Percentiles rank a stretch among this genome's conserved stretches.
phyloP scores from a whole-genome alignment of 1,284 basidiomycete genomes.

The Malassezia brasiliensis region DNA sequence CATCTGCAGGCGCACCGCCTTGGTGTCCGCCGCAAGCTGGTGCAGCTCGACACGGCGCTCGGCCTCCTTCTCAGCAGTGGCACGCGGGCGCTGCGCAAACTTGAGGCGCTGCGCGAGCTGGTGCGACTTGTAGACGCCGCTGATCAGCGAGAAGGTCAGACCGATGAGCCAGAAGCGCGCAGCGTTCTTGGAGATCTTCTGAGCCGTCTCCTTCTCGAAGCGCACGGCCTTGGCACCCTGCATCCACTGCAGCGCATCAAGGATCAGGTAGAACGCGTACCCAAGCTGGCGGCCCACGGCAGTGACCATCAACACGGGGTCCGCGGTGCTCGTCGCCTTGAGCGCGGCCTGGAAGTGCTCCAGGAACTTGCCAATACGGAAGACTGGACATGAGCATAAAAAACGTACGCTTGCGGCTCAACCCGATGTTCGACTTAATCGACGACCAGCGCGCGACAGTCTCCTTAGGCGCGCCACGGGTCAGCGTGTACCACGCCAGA shows the following conservation, averaged over 20 bases:
- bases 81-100: constrained; percentile 28
- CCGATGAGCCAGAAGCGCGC: constrained; percentile 86
- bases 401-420: constrained; percentile 50
- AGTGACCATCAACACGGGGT: constrained; percentile 65
- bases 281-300: constrained; percentile 75
- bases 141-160: constrained; percentile 36
- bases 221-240: constrained; percentile 45
- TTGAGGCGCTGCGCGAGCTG: constrained; percentile 35
- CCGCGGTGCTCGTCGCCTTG: constrained; percentile 59
- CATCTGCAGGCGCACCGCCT: constrained; percentile 64
- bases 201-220: constrained; percentile 57
- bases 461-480: constrained; percentile 50
- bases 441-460: constrained; percentile 48
- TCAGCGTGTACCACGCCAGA: constrained; percentile 63
- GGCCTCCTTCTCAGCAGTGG: constrained; percentile 60
- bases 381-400: constrained; percentile 54
- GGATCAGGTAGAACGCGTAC: constrained; percentile 75
- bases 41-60: constrained; percentile 59
- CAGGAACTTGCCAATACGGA: constrained; percentile 84
- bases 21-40: constrained; percentile 59
- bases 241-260: constrained; percentile 41
- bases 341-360: constrained; percentile 89
- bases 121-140: constrained; percentile 44
- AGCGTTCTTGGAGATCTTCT: constrained; percentile 62
- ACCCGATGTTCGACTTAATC: constrained; percentile 50